Base-by-base conservation (phyloP, 305 asterid species). In the Caryopteris hybrid region DNA sequence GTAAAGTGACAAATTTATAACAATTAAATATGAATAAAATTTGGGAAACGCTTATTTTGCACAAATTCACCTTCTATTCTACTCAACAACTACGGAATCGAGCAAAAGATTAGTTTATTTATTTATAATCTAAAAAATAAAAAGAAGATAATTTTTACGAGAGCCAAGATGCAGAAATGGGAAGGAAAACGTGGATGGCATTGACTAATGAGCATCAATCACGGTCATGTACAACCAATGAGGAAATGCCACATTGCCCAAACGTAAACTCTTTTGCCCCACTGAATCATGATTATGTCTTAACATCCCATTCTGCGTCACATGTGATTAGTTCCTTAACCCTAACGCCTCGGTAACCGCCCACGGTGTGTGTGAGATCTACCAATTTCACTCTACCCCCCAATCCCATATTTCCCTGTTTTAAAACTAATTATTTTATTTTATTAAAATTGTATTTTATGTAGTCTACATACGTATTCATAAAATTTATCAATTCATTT, bases 291-390 rank as follows among this genome's bases (percentile, higher is more conserved):
- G 57, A 54, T 55, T 69, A 55, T 78, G 69, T 67, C 64, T 71
- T 55, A 66, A 64, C 58, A 74, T 60, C 53, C 63, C 77, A 75
- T 77, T 72, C 76, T 64, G 70, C 58, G 38, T 80, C 86, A 80
- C 96, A 85, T 87, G 91, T 78, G 74, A 41, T 47, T 64, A 41
- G 46, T 90, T 84, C 73, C 95, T 86, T 90, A 48, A 68, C 61
- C 88, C 91, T 77, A 71, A 88, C 93, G 87, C 76, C 83, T 86
- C 79, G 88, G 84, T 53, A 80, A 85, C 91, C 85, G 86, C 81
- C 94, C 87, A 77, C 76, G 73, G 42, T 6, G 7, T 6, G 14
- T 38, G 9, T 21, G 5, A 11, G 17, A 22, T 61, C 25, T 58
- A 50, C 70, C 42, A 53, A 42, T 43, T 29, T 21, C 61, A 41